A percentile compares a stretch with the other conserved stretches of the same genome.
These are phyloP conservation scores for Cladophialophora carrionii DNA, from an alignment of 2,329 filamentous ascomycete genomes.

Conservation along the genomic window DNA sequence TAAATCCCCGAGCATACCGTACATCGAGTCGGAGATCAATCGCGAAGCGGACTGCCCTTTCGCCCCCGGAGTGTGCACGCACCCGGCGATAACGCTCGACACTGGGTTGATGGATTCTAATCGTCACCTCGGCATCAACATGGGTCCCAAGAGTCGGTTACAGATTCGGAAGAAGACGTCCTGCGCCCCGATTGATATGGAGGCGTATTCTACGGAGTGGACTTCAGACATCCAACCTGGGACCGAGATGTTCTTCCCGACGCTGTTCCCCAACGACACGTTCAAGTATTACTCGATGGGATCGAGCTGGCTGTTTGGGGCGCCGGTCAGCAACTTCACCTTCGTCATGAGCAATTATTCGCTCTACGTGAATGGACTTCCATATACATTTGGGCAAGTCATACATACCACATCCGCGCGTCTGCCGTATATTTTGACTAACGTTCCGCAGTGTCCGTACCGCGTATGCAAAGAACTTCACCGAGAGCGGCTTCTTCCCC, in stretches of 20 bases:
- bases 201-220: slow-evolving; percentile 15
- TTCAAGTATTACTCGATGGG: slow-evolving; percentile 18
- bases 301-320: slow-evolving; percentile 12
- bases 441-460: slow-evolving; percentile 1
- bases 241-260: slow-evolving; percentile 11
- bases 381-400: slow-evolving; percentile 11
- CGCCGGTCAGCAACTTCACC: slow-evolving; percentile 19
- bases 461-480: slow-evolving; percentile 4
- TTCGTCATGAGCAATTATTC: slow-evolving; percentile 21
- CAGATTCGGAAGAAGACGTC: slow-evolving; percentile 23
- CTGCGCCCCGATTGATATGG: slow-evolving; percentile 24
- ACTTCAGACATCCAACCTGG: slow-evolving; percentile 1
- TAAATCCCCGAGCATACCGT: not conserved
- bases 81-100: slow-evolving; percentile 16
- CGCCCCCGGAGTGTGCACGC: slow-evolving; percentile 1
- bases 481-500: slow-evolving; percentile 22
- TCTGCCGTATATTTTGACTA: not conserved
- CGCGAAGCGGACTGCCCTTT: slow-evolving; percentile 13
- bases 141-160: slow-evolving; percentile 12
- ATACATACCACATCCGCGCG: not conserved
- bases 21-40: slow-evolving; percentile 12
- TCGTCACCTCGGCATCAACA: slow-evolving; percentile 27
- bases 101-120: slow-evolving; percentile 24
- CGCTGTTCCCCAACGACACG: slow-evolving; percentile 16
- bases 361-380: slow-evolving; percentile 1